Conservation (phyloP, 2,329 filamentous ascomycete species). For the Colletotrichum eleusines region DNA sequence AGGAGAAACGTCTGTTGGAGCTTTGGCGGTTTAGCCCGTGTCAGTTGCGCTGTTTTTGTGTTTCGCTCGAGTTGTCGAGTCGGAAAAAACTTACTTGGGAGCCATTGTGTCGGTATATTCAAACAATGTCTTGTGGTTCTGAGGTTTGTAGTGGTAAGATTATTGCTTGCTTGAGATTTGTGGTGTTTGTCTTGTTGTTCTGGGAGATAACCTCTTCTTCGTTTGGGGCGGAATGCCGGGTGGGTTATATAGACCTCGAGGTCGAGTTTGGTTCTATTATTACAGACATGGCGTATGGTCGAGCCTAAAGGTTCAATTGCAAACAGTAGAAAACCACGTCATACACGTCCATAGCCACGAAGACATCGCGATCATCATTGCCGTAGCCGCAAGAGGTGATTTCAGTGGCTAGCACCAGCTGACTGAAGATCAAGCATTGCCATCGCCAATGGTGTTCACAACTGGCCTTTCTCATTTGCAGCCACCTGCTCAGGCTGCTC, state of each 20-base stretch:
- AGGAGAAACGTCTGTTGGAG: constrained; percentile 32
- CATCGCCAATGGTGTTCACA: neutral
- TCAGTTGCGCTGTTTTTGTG: neutral
- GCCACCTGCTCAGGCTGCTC: no score
- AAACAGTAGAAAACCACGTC: neutral
- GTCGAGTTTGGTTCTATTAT: neutral
- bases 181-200: neutral
- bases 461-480: neutral
- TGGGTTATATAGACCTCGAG: constrained; percentile 3
- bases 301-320: neutral
- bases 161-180: neutral
- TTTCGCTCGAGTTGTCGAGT: neutral
- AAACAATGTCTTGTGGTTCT: neutral
- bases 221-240: neutral
- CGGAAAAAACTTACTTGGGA: constrained; percentile 13
- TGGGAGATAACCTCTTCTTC: neutral
- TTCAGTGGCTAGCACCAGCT: neutral
- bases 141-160: neutral
- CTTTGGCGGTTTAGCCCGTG: neutral
- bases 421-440: constrained; percentile 23
- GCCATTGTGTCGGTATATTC: constrained; percentile 12
- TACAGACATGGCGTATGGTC: no score
- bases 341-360: neutral
- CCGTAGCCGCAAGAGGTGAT: neutral
- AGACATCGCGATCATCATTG: neutral